These are phyloP conservation scores for Phialophora expanda DNA, from an alignment of 2,329 filamentous ascomycete genomes.

Conservation along the genomic window DNA sequence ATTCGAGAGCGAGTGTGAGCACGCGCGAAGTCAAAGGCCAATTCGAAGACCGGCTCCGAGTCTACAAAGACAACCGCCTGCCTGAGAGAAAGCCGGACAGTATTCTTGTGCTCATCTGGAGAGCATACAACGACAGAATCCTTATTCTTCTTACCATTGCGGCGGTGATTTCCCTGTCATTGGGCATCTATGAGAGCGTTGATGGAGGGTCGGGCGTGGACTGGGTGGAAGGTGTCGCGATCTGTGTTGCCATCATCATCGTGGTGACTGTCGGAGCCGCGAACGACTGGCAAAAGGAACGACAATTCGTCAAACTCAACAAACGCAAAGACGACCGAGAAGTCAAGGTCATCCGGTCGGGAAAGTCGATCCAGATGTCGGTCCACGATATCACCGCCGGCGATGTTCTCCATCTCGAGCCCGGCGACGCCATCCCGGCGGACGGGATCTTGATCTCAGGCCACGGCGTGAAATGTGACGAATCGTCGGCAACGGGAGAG, in stretches of 20 bases:
- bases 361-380: slow-evolving; percentile 66
- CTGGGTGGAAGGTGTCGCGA: slow-evolving; percentile 72
- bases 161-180: slow-evolving; percentile 69
- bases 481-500: slow-evolving; percentile 75
- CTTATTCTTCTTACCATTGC: slow-evolving; percentile 72
- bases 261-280: slow-evolving; percentile 67
- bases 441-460: slow-evolving; percentile 72
- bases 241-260: slow-evolving; percentile 68
- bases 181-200: slow-evolving; percentile 72
- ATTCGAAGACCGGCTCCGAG: slow-evolving; percentile 63
- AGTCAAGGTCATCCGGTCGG: slow-evolving; percentile 70
- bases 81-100: slow-evolving; percentile 68
- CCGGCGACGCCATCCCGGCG: slow-evolving; percentile 72
- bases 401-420: slow-evolving; percentile 71
- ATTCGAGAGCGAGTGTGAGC: slow-evolving; percentile 13
- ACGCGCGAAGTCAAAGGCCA: slow-evolving; percentile 41
- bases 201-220: slow-evolving; percentile 59
- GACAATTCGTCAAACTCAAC: slow-evolving; percentile 68
- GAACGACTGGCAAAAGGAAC: slow-evolving; percentile 72
- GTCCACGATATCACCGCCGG: slow-evolving; percentile 72
- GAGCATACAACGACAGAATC: slow-evolving; percentile 75
- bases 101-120: slow-evolving; percentile 67
- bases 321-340: slow-evolving; percentile 64
- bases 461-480: slow-evolving; percentile 71
- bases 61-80: slow-evolving; percentile 66